These are phyloP conservation scores for Colletotrichum sp. DNA, from an alignment of 2,329 filamentous ascomycete species.

Conservation along the genomic window DNA sequence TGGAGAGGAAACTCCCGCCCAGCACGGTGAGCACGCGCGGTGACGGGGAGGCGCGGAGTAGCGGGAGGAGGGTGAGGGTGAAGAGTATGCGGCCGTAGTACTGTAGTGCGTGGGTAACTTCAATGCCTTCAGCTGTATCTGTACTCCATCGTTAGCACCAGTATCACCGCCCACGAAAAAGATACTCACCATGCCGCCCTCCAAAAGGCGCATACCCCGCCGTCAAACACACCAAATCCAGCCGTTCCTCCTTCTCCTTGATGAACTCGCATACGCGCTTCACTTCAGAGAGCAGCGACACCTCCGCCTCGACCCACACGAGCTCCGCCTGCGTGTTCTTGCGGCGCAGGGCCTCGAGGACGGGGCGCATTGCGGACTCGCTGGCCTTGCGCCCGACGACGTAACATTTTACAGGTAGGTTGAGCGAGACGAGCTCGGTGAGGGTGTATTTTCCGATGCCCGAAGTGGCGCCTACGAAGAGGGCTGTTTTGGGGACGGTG, in stretches of 20 bases:
- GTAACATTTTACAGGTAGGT: conserved; percentile 41
- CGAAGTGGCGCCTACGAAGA: conserved; percentile 51
- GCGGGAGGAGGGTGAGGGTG: conserved; percentile 42
- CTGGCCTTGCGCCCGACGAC: conserved; percentile 46
- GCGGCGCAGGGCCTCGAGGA: conserved; percentile 39
- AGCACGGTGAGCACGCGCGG: conserved; percentile 30
- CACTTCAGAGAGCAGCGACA: conserved; percentile 48
- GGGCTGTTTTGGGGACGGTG: conserved; percentile 39
- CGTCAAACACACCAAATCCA: conserved; percentile 50
- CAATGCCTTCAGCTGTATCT: conserved; percentile 47
- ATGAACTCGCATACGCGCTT: conserved; percentile 42
- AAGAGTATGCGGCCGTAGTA: conserved; percentile 51
- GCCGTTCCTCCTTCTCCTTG: conserved; percentile 36
- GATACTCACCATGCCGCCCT: conserved; percentile 23
- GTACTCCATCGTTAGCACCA: background rate
- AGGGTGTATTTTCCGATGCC: conserved; percentile 49
- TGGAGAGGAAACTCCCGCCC: conserved; percentile 23
- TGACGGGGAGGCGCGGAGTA: conserved; percentile 29
- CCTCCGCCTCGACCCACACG: conserved; percentile 46
- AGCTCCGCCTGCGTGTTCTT: conserved; percentile 44
- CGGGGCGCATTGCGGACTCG: conserved; percentile 28
- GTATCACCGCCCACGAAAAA: rapidly evolving
- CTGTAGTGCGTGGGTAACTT: conserved; percentile 40
- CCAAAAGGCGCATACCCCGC: conserved; percentile 48
- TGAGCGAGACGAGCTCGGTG: conserved; percentile 37